phyloP scores from a whole-genome alignment of 2,329 filamentous ascomycete genomes.

The Penicillium rolfsii region DNA sequence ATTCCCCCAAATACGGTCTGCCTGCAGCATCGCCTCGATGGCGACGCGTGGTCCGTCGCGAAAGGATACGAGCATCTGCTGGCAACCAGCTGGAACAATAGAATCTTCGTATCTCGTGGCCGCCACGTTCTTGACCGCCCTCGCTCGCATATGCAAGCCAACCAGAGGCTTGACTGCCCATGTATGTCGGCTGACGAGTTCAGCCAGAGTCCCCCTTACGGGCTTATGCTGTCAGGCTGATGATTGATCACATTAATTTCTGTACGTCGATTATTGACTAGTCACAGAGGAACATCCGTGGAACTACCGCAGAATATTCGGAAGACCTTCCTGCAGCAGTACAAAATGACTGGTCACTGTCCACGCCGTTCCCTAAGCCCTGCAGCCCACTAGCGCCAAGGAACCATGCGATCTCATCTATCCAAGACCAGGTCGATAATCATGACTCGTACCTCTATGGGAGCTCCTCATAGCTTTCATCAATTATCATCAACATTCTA shows the following conservation, averaged over 20 bases:
- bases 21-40: no score
- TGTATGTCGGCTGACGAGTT: background rate
- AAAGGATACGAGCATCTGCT: no score
- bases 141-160: constrained; percentile 2
- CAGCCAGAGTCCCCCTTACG: background rate
- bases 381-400: constrained; percentile 6
- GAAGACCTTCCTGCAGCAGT: background rate
- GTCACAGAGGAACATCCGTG: constrained; percentile 23
- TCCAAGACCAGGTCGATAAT: background rate
- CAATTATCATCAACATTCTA: background rate
- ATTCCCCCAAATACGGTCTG: no score
- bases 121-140: constrained; percentile 38
- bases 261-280: background rate
- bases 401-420: constrained; percentile 1
- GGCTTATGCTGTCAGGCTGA: background rate
- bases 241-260: background rate
- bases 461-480: background rate
- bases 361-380: background rate
- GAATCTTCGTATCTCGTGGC: constrained; percentile 34
- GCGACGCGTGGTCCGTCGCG: no score
- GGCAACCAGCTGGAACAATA: no score
- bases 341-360: constrained; percentile 9
- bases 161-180: background rate
- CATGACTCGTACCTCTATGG: background rate
- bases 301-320: constrained; percentile 27